Base-by-base conservation (phyloP, 2,329 filamentous ascomycete species). In the Colletotrichum limetticola region DNA sequence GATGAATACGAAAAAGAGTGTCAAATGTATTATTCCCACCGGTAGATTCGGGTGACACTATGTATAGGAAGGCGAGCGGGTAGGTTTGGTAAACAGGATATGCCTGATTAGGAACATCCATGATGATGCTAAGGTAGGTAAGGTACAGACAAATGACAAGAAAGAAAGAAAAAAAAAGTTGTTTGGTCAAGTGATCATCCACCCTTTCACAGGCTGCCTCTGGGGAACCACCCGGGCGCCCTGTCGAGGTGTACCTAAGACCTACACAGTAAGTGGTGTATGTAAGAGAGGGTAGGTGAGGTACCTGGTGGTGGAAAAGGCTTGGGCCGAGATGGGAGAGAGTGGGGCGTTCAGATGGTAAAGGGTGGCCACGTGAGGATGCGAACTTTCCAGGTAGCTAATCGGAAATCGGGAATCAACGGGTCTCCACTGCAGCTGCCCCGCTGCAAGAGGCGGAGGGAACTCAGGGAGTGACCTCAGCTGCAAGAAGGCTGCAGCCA, bases 401-500 rank as follows among this genome's bases (percentile, higher is more conserved):
- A 74, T 74, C 71, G 71, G 68, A 57, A 74, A 74, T 72, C 68
- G 68, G 62, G 62, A 72, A 72, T 68, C 62, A 59, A 59, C 55
- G 57, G 57, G 71, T 72, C 71, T 30, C 71, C 62, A 72, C 68
- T 59, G 63, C 57, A 71, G 68, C 35, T 72, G 68, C 71, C 68
- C 68, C 71, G 71, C 71, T 58, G 63, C 68, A 46, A 66, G 61
- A 66, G 61, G 67, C 60, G 60, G 71, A 73, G 71, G 68, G 49
- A 42, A 42, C 37, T 42, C 6, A 73, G 58, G 68, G 49, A 67
- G 71, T 74, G 71, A 74, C 71, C 71, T 72, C 62, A 74, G 71
- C 68, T 74, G 68, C 71, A 71, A 74, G 68, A 74, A 74, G 68
- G 67, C 68, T 73, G 71, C 71, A 73, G 71, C 66, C 71, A 73